Conservation (phyloP, 2,329 filamentous ascomycete genomes). For the Ceratocystis smalleyi region DNA sequence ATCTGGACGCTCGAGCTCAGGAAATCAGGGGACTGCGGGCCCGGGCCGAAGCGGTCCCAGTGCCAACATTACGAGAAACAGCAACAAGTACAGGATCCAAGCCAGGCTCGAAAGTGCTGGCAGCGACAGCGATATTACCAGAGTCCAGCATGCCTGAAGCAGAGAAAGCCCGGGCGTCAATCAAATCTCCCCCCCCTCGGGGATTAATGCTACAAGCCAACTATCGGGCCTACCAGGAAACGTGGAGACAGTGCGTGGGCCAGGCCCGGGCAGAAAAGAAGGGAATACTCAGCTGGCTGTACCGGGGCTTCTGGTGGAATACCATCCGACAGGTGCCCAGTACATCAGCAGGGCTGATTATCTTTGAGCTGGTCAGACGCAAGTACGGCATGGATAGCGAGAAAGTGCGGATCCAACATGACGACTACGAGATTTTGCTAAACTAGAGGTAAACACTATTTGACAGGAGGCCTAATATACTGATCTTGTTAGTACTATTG, state of each 20-base stretch:
- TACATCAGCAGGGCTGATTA: constrained; percentile 61
- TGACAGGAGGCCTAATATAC: too few species aligned
- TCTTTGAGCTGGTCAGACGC: constrained; percentile 59
- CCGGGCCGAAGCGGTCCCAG: constrained; percentile 21
- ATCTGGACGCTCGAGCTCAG: constrained; percentile 46
- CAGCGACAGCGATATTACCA: constrained; percentile 17
- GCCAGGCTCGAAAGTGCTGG: constrained; percentile 1
- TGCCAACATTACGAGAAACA: constrained; percentile 19
- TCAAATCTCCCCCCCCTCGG: constrained; percentile 17
- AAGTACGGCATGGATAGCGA: constrained; percentile 53
- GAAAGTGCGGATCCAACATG: constrained; percentile 47
- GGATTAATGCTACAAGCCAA: constrained; percentile 48
- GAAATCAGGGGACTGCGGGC: background rate
- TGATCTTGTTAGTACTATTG: too few species aligned
- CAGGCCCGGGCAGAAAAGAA: constrained; percentile 42
- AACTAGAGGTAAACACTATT: constrained; percentile 21
- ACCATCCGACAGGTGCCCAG: constrained; percentile 61
- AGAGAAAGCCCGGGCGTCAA: background rate
- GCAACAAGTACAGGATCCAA: constrained; percentile 20
- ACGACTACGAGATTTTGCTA: constrained; percentile 57
- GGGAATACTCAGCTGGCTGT: constrained; percentile 48
- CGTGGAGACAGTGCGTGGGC: constrained; percentile 42
- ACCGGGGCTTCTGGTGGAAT: constrained; percentile 55
- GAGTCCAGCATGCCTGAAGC: background rate
- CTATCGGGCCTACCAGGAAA: constrained; percentile 55